Base-by-base conservation (phyloP, 495 filamentous ascomycete species). In the Penicillium simplicissimum region DNA sequence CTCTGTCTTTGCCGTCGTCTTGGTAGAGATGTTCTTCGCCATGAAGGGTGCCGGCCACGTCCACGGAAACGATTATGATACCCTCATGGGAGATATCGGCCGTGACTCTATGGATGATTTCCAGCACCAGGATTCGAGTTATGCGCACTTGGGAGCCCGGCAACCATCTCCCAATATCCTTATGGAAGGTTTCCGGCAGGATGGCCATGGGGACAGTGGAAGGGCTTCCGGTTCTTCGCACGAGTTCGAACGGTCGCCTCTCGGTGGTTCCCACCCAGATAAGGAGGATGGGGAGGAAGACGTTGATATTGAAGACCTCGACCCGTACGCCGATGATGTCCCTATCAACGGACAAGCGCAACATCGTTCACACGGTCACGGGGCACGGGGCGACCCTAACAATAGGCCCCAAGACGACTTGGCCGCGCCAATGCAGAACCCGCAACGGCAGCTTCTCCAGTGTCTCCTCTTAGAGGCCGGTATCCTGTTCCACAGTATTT, bases 401-500 rank as follows among this genome's bases (percentile, higher is more conserved):
- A 57, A 45, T 60, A 62, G 64, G 35, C 45, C 59, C 15, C 66
- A 57, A 31, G 36, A 67, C 6, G 67, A 66, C 8, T 52, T 64
- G n/a, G 66, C 68, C 9, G 28, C 67, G 25, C 67, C 71, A 15
- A 56, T 72, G 28, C 77, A 77, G 47, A 78, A 81, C 57, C 75
- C 77, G 15, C 79, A 82, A 57, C 84, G 87, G 17, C 84, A 88
- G 58, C 82, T 93, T 60, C 78, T 94, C 19, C 91, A 96, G 68
- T 91, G 89, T 62, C 79, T 91, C 13, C 81, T 96, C 9, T 81
- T 96, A 31, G 91, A 96, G 73, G 88, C 90, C 8, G 91, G 91
- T 17, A 94, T 96, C 64, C 79, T 96, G 3, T 94, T 94, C 67
- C 91, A 96, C 75, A 90, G 87, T 64, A 83, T 96, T 40, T 96